A percentile compares a stretch with the other conserved stretches of the same genome.
phyloP scores from a whole-genome alignment of 1,284 basidiomycete species.

The Nidula niveotomentosa region DNA sequence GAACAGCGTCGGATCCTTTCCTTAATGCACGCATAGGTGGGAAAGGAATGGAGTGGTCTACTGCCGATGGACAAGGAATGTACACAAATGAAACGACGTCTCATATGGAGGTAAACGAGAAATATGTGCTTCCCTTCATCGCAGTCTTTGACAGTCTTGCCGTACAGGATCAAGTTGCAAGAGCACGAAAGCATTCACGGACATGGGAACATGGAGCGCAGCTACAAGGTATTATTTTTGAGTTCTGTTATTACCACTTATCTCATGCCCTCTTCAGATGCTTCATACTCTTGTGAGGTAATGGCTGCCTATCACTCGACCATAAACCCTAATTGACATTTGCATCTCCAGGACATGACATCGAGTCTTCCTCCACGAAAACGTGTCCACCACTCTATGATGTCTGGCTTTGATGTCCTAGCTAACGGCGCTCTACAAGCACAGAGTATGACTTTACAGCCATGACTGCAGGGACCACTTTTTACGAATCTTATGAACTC shows the following conservation, averaged over 20 bases:
- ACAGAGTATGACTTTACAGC: slow-evolving; percentile 40
- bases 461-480: slow-evolving; percentile 22
- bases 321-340: slow-evolving; percentile 5
- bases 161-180: slow-evolving; percentile 42
- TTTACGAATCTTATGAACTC: neutral
- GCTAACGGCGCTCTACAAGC: slow-evolving; percentile 45
- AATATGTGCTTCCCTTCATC: slow-evolving; percentile 4
- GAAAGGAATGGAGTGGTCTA: slow-evolving; percentile 53
- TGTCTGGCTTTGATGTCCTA: slow-evolving; percentile 50
- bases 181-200: slow-evolving; percentile 55
- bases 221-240: slow-evolving; percentile 33
- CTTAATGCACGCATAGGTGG: slow-evolving; percentile 37
- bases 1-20: slow-evolving; percentile 34
- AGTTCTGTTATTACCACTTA: slow-evolving; percentile 13
- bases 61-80: slow-evolving; percentile 42
- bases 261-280: slow-evolving; percentile 22
- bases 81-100: slow-evolving; percentile 44
- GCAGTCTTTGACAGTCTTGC: neutral
- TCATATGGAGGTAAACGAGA: slow-evolving; percentile 50
- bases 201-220: slow-evolving; percentile 55
- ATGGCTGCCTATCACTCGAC: slow-evolving; percentile 15
- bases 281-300: slow-evolving; percentile 45
- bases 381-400: slow-evolving; percentile 55
- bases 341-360: slow-evolving; percentile 40
- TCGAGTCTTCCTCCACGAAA: slow-evolving; percentile 51